Base-by-base conservation (phyloP, 1,139 yeast genomes). In the Lodderomyces elongisporus region DNA sequence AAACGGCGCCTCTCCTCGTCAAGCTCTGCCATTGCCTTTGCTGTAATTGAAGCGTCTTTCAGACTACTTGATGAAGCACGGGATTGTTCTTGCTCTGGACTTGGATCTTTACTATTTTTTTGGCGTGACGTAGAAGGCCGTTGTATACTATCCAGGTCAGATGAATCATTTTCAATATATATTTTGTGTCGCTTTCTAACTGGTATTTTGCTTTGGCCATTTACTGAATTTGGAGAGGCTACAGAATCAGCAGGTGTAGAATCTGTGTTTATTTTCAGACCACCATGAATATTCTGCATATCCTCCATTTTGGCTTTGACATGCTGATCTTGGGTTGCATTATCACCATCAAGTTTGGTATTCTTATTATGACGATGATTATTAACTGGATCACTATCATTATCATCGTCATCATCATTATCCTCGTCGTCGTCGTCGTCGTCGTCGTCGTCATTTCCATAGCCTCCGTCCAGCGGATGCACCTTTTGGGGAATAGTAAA, bases 11-110 rank as follows among this genome's bases (percentile, higher is more conserved):
- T 30, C 37, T 23, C 30, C 40, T 25, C 17, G 31, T 3, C 45
- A 41, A 5, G 36, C 28, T 24, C 57, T 56, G 10, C 60, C 26
- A 24, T 10, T 24, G 6, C 26, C 10, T 24, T 24, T 6, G 26
- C 6, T n/a, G 14, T 24, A n/a, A 7, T n/a, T 10, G 22, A 7
- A 7, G 10, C 9, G 22, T 7, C 10, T 7, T 20, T 20, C 10
- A 10, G 9, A 10, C 22, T 20, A 20, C 22, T 20, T 10, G 22
- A 10, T 20, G 7, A 7, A 20, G 22, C 22, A 8, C 10, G 7
- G 10, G 9, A 7, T 10, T 7, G 7, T 20, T 7, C 7, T 7
- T 20, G 9, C 22, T 20, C 22, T 8, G 22, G 22, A 8, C 9
- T 8, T 8, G 22, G 22, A 8, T 7, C 7, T 20, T 20, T 20